Percentiles rank a stretch among this genome's conserved stretches.
These are phyloP conservation scores for Cercospora canescens DNA, from an alignment of 2,329 filamentous ascomycete species.

Conservation along the genomic window DNA sequence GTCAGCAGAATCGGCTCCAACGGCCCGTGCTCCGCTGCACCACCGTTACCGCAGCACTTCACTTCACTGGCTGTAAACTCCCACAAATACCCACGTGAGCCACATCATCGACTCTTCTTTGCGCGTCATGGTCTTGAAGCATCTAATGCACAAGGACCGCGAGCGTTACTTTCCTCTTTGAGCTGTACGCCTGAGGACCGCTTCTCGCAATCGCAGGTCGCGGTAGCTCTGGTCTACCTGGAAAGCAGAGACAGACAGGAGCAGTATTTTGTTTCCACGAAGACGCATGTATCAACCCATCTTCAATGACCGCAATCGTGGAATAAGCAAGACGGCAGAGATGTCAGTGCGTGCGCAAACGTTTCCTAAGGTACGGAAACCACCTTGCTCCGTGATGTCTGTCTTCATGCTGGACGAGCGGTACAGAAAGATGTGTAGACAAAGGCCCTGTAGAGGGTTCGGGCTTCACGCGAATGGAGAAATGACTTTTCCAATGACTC, in stretches of 20 bases:
- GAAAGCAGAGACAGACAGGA: not conserved
- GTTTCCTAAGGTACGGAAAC: too few relatives aligned
- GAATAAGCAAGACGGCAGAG: not conserved
- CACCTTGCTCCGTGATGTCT: too few relatives aligned
- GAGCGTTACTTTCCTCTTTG: not conserved
- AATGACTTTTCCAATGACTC: too few relatives aligned
- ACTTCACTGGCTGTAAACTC: not conserved
- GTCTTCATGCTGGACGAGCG: too few relatives aligned
- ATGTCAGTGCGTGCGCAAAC: too few relatives aligned
- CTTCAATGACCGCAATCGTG: not conserved
- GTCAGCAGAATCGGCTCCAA: slow-evolving; percentile 4
- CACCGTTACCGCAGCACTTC: not conserved
- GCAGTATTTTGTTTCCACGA: not conserved
- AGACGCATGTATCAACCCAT: not conserved
- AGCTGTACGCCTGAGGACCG: not conserved
- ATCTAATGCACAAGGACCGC: not conserved
- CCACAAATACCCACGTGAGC: not conserved
- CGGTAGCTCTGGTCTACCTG: not conserved
- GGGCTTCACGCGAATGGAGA: too few relatives aligned
- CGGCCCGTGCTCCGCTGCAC: not conserved
- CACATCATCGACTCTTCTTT: not conserved
- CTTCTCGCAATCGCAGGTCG: not conserved
- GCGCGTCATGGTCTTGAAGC: not conserved
- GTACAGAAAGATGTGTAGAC: too few relatives aligned
- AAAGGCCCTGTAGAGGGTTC: too few relatives aligned